phyloP scores from a whole-genome alignment of 805 yeast species.

The Yarrowia sp. region DNA sequence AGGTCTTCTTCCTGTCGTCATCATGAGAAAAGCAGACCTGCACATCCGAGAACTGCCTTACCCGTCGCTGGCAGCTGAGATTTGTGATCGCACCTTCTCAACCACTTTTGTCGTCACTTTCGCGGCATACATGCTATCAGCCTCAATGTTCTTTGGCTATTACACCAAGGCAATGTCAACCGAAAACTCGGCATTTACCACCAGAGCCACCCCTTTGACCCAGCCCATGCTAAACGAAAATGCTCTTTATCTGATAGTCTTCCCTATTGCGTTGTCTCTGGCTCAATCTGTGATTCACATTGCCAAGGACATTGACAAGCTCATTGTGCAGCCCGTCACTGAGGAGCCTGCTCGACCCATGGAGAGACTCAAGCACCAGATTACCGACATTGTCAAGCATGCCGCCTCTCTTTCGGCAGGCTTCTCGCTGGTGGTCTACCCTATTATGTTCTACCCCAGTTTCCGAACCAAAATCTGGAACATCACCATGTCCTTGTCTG shows the following conservation, averaged over 20 bases:
- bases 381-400: not conserved
- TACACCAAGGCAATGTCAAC: constrained; percentile 15
- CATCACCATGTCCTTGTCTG: constrained; percentile 24
- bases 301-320: constrained; percentile 15
- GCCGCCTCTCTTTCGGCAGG: constrained; percentile 1
- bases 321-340: not conserved
- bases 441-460: constrained; percentile 27
- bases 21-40: constrained; percentile 28
- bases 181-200: not conserved
- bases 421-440: constrained; percentile 26
- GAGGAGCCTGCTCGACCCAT: constrained; percentile 9
- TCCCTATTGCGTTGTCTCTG: constrained; percentile 15
- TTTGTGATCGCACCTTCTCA: constrained; percentile 16
- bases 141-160: constrained; percentile 8
- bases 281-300: not conserved
- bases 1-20: constrained; percentile 23
- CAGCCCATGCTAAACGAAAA: constrained; percentile 24
- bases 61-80: constrained; percentile 19
- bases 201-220: not conserved
- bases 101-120: constrained; percentile 9
- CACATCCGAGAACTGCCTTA: constrained; percentile 26
- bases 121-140: not conserved
- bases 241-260: not conserved
- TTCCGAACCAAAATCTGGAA: constrained; percentile 28
- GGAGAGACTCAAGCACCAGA: not conserved